phyloP scores from a whole-genome alignment of 148 eudicot species.

The Salicornia ramosissima region DNA sequence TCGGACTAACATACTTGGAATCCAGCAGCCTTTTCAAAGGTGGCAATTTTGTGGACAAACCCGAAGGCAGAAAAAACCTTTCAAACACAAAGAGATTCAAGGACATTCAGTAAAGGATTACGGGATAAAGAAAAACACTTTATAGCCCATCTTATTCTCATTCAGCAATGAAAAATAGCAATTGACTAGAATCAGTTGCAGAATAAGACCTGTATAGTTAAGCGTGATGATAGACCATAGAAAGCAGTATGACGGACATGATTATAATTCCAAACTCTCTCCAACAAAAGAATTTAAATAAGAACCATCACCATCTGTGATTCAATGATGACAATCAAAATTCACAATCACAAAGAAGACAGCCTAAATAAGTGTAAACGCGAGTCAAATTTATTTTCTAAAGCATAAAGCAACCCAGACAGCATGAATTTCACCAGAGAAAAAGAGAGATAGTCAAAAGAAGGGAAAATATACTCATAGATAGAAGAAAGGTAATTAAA shows the following conservation, averaged over 20 bases:
- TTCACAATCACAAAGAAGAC: constrained; percentile 4
- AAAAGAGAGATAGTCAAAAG: background rate
- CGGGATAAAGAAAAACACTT: background rate
- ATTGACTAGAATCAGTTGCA: constrained; percentile 42
- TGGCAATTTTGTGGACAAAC: constrained; percentile 81
- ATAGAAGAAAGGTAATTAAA: background rate
- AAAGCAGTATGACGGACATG: constrained; percentile 41
- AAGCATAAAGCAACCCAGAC: background rate
- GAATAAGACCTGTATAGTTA: constrained; percentile 53
- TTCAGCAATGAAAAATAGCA: constrained; percentile 23
- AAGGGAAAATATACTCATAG: background rate
- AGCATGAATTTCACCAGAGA: background rate
- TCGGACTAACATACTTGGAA: constrained; percentile 52
- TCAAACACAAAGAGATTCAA: constrained; percentile 10
- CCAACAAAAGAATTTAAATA: constrained; percentile 47
- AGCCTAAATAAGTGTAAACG: constrained; percentile 6
- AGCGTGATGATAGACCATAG: constrained; percentile 38
- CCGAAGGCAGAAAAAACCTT: constrained; percentile 85
- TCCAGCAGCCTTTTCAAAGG: constrained; percentile 89
- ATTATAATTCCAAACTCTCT: constrained; percentile 51
- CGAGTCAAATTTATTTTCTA: background rate
- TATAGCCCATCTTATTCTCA: background rate
- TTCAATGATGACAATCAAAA: constrained; percentile 37
- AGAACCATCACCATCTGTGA: constrained; percentile 51
- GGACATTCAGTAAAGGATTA: background rate